Evolutionary conservation across 805 yeast species (phyloP).

Genomic region (Kuraishia piskuri): DNA sequence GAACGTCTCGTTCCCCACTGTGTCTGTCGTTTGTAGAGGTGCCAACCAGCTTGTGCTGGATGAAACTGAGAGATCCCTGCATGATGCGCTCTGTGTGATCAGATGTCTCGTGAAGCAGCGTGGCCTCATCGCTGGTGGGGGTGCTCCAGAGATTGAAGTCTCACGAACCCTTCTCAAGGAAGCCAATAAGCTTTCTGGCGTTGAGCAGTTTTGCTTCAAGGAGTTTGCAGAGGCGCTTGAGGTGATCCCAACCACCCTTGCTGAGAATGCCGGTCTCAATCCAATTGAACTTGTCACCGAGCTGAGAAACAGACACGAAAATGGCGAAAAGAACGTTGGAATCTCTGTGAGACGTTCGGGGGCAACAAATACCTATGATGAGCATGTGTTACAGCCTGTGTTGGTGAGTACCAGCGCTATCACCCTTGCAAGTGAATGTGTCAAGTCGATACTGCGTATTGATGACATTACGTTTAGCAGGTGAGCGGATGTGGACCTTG

Average conservation of each 20-base stretch:
- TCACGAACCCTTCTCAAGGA: constrained; percentile 68
- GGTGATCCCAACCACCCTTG: constrained; percentile 87
- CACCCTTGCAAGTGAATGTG: constrained; percentile 92
- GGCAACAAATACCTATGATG: constrained; percentile 83
- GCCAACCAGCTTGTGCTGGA: constrained; percentile 86
- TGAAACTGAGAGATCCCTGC: constrained; percentile 95
- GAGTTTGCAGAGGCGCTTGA: constrained; percentile 90
- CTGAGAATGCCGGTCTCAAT: constrained; percentile 92
- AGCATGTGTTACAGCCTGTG: constrained; percentile 94
- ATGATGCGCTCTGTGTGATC: constrained; percentile 93
- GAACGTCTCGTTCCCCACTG: constrained; percentile 51
- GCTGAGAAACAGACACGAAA: constrained; percentile 81
- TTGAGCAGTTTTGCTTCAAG: constrained; percentile 83
- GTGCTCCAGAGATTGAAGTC: constrained; percentile 93
- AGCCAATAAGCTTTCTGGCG: constrained; percentile 67
- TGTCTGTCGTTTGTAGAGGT: constrained; percentile 89
- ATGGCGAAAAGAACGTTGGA: constrained; percentile 91
- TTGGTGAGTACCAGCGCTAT: constrained; percentile 92
- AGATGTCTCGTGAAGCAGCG: constrained; percentile 82
- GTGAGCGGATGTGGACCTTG: constrained; percentile 21
- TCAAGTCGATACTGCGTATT: constrained; percentile 89
- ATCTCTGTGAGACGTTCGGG: constrained; percentile 92
- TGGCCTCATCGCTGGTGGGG: constrained; percentile 96
- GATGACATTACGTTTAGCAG: constrained; percentile 95
- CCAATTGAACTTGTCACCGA: constrained; percentile 90